Base-by-base conservation (phyloP, 1,284 basidiomycete genomes). In the Apiotrichum akiyoshidainum region DNA sequence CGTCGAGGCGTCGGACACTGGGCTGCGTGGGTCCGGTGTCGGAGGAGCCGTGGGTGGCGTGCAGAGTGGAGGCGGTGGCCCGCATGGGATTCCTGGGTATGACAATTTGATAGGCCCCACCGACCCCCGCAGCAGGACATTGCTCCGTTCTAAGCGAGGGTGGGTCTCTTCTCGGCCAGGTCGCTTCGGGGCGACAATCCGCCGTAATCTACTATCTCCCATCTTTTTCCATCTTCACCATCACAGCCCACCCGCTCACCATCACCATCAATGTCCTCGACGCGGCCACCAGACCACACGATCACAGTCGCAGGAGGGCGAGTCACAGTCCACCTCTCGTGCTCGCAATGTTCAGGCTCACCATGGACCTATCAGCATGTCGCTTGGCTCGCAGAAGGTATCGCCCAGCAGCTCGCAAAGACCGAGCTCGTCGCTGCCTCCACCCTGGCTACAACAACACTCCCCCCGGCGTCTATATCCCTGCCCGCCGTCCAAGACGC, bases 321-420 rank as follows among this genome's bases (percentile, higher is more conserved):
- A 14, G 42, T 61, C 7, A 53, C 58, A 22, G 51, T 61, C 41
- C 56, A 61, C n/a, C 49, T 58, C 31, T 5, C 31, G 1, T 61
- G 60, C 54, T 26, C 41, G 6, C 12, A 26, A 11, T 61, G 60
- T 46, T 52, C 53, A 1, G 5, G 22, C 16, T 26, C 13, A 1
- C 48, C 60, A 13, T 61, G 60, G 60, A 46, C 35, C 19, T 56
- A 58, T 22, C 60, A 61, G 31, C 56, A 61, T 16, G 37, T 61
- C 31, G 60, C 57, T 0, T 52, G 46, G 45, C 46, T 61, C 7
- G 60, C 60, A 9, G 60, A 61, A 19, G 16, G 21, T 2, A 35
- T 61, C 4, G 54, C 56, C 3, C 45, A 47, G 22, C 45, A 46
- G 14, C 40, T 58, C 2, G 26, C 17, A 8, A 37, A 37, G 8